These are phyloP conservation scores for Fusarium ramigenum DNA, from an alignment of 2,329 filamentous ascomycete genomes.

Conservation along the genomic window DNA sequence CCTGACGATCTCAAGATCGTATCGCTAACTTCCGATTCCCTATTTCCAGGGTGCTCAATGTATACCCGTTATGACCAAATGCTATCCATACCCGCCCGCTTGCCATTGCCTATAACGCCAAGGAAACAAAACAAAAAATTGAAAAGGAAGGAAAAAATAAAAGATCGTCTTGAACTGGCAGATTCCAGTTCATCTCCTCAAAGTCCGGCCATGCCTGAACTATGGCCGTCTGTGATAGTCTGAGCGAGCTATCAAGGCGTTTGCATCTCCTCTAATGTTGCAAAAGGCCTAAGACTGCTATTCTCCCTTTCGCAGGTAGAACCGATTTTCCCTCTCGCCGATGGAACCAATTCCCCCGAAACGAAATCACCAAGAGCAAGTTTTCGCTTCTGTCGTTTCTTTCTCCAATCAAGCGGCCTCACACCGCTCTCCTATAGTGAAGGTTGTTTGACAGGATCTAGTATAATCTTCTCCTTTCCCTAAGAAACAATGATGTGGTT, in stretches of 20 bases:
- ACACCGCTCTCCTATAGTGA: conserved; percentile 42
- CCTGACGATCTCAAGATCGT: conserved; percentile 19
- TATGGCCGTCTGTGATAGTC: not conserved
- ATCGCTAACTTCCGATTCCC: conserved; percentile 18
- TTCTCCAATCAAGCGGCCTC: conserved; percentile 38
- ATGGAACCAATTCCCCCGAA: not conserved
- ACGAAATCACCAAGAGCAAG: not conserved
- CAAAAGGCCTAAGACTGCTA: not conserved
- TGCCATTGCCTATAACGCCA: conserved; percentile 21
- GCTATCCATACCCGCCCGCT: conserved; percentile 33
- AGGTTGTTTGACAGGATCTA: conserved; percentile 35
- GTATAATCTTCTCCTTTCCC: conserved; percentile 43
- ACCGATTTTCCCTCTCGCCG: not conserved
- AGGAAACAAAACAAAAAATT: conserved; percentile 12
- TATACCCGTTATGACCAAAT: conserved; percentile 16
- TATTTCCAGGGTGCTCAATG: conserved; percentile 8
- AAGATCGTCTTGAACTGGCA: conserved; percentile 11
- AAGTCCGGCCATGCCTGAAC: not conserved
- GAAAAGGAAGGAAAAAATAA: not conserved
- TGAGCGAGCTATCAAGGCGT: not conserved
- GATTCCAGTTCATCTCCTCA: not conserved
- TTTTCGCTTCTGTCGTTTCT: conserved; percentile 19
- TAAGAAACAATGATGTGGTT: conserved; percentile 79
- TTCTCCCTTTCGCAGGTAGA: not conserved
- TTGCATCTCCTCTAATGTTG: not conserved